Conservation (phyloP, 805 yeast genomes). For the Saturnispora quitensis region DNA sequence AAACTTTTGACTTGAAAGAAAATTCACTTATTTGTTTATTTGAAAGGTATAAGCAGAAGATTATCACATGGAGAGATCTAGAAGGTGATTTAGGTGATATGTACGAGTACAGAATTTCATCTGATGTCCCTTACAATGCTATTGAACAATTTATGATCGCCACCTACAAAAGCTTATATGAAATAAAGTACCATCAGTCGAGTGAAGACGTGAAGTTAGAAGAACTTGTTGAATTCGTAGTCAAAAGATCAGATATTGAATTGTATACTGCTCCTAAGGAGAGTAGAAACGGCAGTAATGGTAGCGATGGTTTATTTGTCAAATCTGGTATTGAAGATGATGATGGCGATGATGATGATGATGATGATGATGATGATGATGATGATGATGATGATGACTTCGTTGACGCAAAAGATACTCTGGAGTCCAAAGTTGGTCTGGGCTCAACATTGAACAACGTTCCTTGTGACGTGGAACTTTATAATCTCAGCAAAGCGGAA, state of each 20-base stretch:
- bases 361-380: constrained; percentile 20
- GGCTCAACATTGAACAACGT: constrained; percentile 18
- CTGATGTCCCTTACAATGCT: constrained; percentile 43
- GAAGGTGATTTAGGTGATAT: constrained; percentile 82
- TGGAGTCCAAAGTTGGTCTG: constrained; percentile 3
- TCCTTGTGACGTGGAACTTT: constrained; percentile 39
- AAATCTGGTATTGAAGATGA: constrained; percentile 13
- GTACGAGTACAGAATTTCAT: constrained; percentile 71
- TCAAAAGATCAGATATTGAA: constrained; percentile 24
- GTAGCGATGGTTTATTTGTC: constrained; percentile 25
- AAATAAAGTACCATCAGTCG: constrained; percentile 55
- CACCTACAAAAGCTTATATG: constrained; percentile 63
- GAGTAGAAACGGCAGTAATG: constrained; percentile 25
- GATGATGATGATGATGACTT: constrained; percentile 24
- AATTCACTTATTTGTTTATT: constrained; percentile 47
- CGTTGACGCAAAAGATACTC: constrained; percentile 25
- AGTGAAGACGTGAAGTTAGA: constrained; percentile 35
- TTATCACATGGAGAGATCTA: constrained; percentile 71
- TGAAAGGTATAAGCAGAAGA: constrained; percentile 39
- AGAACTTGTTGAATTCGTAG: constrained; percentile 51
- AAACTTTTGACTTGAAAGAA: constrained; percentile 59
- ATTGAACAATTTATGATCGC: constrained; percentile 56
- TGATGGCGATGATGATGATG: constrained; percentile 18
- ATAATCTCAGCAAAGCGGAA: constrained; percentile 40
- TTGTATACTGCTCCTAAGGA: constrained; percentile 11